Evolutionary conservation across 1,284 basidiomycete genomes (phyloP), one percentile per base, ranked within the genome.

Genomic region (Sanghuangporus baumii): DNA sequence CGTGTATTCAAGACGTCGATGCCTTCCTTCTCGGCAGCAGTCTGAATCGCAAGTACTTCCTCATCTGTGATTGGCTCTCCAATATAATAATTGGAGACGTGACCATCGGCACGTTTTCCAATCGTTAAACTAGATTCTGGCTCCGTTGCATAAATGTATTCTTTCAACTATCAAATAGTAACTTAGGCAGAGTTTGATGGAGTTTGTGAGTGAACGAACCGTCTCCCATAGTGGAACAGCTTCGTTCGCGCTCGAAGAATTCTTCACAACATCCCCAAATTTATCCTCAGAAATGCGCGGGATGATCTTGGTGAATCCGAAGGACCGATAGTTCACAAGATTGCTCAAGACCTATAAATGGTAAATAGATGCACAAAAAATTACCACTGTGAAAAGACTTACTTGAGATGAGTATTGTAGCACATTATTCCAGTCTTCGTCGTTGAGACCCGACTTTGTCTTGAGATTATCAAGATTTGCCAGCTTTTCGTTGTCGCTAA

Each of bases 1-100:
- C 92, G 85, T n/a, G 91, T 94, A 72, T 93, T 93, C 65, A 93
- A 72, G 6, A 91, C 81, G 65, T 91, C 88, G 47, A 94, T 72
- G 6, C 80, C 82, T 31, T 87, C 76, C 65, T 84, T 84, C 74
- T 94, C 92, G 1, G 88, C 87, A 1, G 85, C 84, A 5, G 76
- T 77, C 71, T 93, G 92, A 9, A 94, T 81, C 2, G 81, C 80
- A 18, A 84, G 82, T 16, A 93, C 89, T 70, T 94, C 91, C 0
- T 84, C 82, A 66, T 93, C 89, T 16, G 81, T 79, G 34, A 88
- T 84, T 8, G 80, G 72, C 64, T 88, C 80, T 1, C 89, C 89
- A 26, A 88, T 82, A 70, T 94, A 94, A 73, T 94, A 94, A 71
- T 92, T 91, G 36, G 87, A 90, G 56, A 91, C 70, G 65, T 93